Conservation (phyloP, 2,329 filamentous ascomycete species). For the Coniochaeta ligniaria region DNA sequence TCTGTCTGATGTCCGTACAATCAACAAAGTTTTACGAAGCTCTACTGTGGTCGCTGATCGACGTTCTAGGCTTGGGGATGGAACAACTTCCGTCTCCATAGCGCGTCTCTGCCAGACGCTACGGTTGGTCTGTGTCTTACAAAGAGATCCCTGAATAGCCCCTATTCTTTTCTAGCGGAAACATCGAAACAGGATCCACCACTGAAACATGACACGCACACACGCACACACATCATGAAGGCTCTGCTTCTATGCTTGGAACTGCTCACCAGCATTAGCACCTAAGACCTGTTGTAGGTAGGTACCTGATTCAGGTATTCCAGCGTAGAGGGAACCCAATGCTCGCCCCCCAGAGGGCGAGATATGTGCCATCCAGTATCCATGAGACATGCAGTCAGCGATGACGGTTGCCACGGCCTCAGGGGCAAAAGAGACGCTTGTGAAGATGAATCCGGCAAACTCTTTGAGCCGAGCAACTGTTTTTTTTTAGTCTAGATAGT, state of each 20-base stretch:
- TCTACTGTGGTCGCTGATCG: background rate
- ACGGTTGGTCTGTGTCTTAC: background rate
- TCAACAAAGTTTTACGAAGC: background rate
- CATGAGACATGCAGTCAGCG: background rate
- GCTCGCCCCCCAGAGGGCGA: background rate
- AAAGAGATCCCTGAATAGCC: background rate
- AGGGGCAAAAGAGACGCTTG: background rate
- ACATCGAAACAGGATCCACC: background rate
- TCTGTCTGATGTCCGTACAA: background rate
- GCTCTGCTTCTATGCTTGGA: background rate
- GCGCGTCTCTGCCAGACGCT: background rate
- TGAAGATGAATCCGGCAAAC: background rate
- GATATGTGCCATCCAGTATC: no score
- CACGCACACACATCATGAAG: background rate
- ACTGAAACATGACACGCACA: background rate
- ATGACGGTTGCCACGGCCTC: background rate
- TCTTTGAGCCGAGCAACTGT: background rate
- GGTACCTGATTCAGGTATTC: no score
- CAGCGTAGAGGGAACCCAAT: background rate
- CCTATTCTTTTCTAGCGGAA: background rate
- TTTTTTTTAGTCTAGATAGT: background rate
- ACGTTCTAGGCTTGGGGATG: background rate
- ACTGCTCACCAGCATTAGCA: background rate
- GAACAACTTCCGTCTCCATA: background rate
- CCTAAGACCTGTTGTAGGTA: no score